These are phyloP conservation scores for Pochonia chlamydosporia DNA, from an alignment of 2,329 filamentous ascomycete genomes.

Conservation along the genomic window DNA sequence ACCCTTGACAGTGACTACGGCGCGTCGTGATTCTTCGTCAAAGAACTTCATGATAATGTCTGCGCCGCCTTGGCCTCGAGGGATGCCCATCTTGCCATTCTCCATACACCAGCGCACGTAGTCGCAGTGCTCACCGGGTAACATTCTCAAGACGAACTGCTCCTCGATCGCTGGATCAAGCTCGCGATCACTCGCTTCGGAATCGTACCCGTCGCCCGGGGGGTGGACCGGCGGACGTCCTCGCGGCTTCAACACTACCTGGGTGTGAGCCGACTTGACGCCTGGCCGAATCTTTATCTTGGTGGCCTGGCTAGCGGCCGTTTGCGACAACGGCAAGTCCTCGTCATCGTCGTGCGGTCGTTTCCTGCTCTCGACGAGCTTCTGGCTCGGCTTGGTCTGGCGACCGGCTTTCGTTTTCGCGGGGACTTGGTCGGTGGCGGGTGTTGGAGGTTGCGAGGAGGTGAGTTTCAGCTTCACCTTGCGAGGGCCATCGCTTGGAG, in stretches of 20 bases:
- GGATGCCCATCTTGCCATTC: slow-evolving; percentile 69
- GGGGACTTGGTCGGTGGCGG: slow-evolving; percentile 17
- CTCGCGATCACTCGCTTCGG: slow-evolving; percentile 88
- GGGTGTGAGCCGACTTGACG: slow-evolving; percentile 28
- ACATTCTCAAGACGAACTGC: slow-evolving; percentile 84
- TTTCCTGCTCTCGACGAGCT: slow-evolving; percentile 55
- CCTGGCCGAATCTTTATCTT: slow-evolving; percentile 48
- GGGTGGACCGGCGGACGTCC: slow-evolving; percentile 64
- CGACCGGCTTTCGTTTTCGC: slow-evolving; percentile 55
- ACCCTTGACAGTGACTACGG: slow-evolving; percentile 63
- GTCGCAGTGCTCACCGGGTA: slow-evolving; percentile 78
- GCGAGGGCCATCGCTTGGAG: slow-evolving; percentile 26
- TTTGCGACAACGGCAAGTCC: slow-evolving; percentile 29
- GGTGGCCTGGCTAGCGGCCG: slow-evolving; percentile 25
- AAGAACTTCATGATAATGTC: slow-evolving; percentile 80
- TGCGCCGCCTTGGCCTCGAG: slow-evolving; percentile 58
- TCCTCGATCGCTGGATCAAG: slow-evolving; percentile 83
- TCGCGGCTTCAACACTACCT: slow-evolving; percentile 52
- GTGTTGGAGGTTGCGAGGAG: slow-evolving; percentile 32
- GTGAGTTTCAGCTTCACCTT: slow-evolving; percentile 38
- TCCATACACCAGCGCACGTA: slow-evolving; percentile 72
- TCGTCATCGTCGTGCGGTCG: slow-evolving; percentile 51
- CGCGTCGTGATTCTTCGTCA: slow-evolving; percentile 65
- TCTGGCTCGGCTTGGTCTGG: slow-evolving; percentile 53
- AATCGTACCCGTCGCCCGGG: slow-evolving; percentile 89